Conservation (phyloP, 257 asterid genomes). For the Sherardia arvensis region DNA sequence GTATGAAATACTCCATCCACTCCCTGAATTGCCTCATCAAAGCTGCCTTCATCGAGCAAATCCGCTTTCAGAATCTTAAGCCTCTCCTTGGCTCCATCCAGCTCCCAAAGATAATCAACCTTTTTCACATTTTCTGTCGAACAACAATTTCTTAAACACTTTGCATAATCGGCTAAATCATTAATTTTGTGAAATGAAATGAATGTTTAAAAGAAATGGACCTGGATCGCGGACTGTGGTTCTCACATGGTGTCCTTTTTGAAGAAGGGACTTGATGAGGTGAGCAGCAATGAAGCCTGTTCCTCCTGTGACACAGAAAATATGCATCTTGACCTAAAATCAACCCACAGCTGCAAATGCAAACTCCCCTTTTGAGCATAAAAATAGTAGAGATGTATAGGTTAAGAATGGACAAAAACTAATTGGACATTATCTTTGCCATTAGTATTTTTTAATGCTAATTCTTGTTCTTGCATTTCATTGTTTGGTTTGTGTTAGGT, state of each 20-base stretch:
- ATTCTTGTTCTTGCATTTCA: neutral
- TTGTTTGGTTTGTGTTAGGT: constrained; percentile 3
- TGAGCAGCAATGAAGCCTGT: constrained; percentile 83
- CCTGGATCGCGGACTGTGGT: constrained; percentile 88
- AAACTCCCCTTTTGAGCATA: neutral
- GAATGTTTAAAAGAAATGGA: neutral
- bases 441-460: neutral
- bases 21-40: constrained; percentile 70
- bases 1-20: constrained; percentile 90
- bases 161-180: neutral
- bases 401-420: neutral
- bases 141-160: neutral
- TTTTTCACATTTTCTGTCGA: constrained; percentile 49
- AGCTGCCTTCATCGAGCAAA: constrained; percentile 64
- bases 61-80: constrained; percentile 71
- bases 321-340: constrained; percentile 33
- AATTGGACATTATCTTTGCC: neutral
- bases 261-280: constrained; percentile 55
- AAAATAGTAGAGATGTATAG: neutral
- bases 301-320: constrained; percentile 84
- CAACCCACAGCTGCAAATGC: neutral
- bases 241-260: constrained; percentile 56
- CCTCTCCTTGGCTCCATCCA: constrained; percentile 82
- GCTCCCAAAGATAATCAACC: constrained; percentile 58
- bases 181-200: neutral